Evolutionary conservation across 805 yeast species (phyloP), one percentile per base, ranked within the genome.

Genomic region (Candida saitoana): DNA sequence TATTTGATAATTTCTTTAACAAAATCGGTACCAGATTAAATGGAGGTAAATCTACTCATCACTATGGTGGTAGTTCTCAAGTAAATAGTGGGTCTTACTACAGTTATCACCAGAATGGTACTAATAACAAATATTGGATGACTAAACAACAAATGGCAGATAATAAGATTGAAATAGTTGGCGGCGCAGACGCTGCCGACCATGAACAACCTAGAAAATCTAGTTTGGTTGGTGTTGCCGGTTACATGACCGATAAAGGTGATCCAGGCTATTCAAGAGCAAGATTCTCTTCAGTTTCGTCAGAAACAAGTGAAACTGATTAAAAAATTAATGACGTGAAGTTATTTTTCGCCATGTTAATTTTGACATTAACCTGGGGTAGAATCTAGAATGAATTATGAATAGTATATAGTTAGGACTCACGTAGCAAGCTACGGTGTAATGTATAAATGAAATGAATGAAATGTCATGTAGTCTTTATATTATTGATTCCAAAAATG

Each of bases 111-210:
- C 44, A 56, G 33, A 63, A 54, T 34, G 54, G 58, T 17, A 65
- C 67, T 27, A 68, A 68, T 45, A 68, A 67, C 47, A 59, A 63
- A 19, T 67, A 62, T 27, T 68, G 73, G 73, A 46, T 67, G 50
- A 65, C 70, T 37, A 47, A 29, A 36, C n/a, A 34, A 18, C 24
- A 36, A 24, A 12, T 20, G 16, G 14, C 5, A n/a, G 30, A 22
- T 11, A 19, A 19, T 20, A 36, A 14, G 9, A 25, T 36, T 8
- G 30, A 36, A 24, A 36, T 36, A 17, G 38, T 25, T 5, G 38
- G 31, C 9, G 38, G 38, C 9, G 12, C 15, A 11, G 38, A 36
- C 4, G 38, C 19, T 20, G 18, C 24, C 12, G 38, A 36, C 17
- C 25, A 20, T 16, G 8, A 36, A 14, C 7, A 36, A 36, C 38